Evolutionary conservation across 2,329 filamentous ascomycete genomes (phyloP), one percentile per base, ranked within the genome.

Genomic region (Talaromyces pinophilus): DNA sequence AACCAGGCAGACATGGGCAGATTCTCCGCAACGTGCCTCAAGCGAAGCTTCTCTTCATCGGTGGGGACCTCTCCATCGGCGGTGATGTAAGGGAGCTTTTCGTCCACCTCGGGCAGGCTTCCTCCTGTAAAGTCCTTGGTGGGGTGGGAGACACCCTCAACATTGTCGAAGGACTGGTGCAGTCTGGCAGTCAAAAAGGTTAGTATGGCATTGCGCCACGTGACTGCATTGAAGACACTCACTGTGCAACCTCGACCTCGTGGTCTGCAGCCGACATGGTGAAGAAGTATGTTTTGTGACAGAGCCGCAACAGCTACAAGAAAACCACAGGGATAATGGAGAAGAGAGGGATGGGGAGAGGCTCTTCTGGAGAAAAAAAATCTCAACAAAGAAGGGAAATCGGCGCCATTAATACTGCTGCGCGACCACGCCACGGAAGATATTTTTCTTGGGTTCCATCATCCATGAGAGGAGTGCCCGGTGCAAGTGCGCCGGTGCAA

Each of bases 1-100:
- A 87, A 77, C 78, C 83, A 87, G 62, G 85, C 85, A 0, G 84
- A 85, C 40, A 82, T 69, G 13, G 86, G 86, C 59, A 87, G 76
- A 67, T 82, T 83, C 75, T 87, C 85, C 46, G 83, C 83, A 38
- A 87, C 71, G 69, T 85, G 84, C 59, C 82, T 83, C 62, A 87
- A 75, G 3, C 79, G 80, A 28, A 71, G 75, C 75, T 80, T 82
- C 75, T 87, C 85, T 19, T 82, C 77, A 1, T 84, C 79, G 28
- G 77, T 86, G 59, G 85, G 85, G 17, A 86, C 84, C 62, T 81
- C 81, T 59, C 84, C 83, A 67, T 85, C 84, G 3, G 77, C 71
- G 4, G 79, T 80, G 25, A 63, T 64, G 48, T 66, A 35, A n/a
- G 69, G 67, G 42, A 70, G 70, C 65, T 79, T 78, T 63, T 79